Base-by-base conservation (phyloP, 2,329 filamentous ascomycete genomes). In the Fusarium sp. region DNA sequence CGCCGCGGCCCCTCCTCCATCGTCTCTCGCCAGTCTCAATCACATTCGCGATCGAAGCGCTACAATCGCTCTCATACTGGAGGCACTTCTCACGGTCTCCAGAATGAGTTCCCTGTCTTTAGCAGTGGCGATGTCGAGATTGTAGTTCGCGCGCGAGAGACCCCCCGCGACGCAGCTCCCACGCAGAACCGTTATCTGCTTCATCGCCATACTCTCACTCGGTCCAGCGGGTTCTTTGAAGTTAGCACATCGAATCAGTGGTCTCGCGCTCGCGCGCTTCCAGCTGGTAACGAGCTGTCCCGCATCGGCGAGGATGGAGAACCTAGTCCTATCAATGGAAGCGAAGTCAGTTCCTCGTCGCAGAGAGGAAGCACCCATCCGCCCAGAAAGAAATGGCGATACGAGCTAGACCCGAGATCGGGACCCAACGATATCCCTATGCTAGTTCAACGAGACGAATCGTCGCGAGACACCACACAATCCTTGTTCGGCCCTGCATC, bases 81-180 rank as follows among this genome's bases (percentile, higher is more conserved):
- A 59, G 90, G 90, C 64, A 82, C 85, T 33, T 86, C 88, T 19
- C 89, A 90, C 75, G 81, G 88, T 23, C 87, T 92, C 41, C 91
- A 92, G 76, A 97, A 97, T 77, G 94, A 97, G 77, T 98, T 97
- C 73, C 95, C 95, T 22, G 82, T 96, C 75, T 98, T 97, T 79
- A 90, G 94, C 73, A 95, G 92, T 37, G 95, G 95, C 75, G 94
- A 98, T 79, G 93, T 97, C 74, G 95, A 98, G 80, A 94, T 98
- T 66, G 76, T 95, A 56, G 87, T 97, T 73, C 87, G 85, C 75
- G 85, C 88, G 15, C 83, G 91, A 53, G 69, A 74, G 17, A 56
- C 58, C 9, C 58, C 68, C 14, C 62, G 64, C 23, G 64, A 68
- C 25, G 61, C 63, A 20, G 20, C 56, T 33, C 63, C 72, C 35